Base-by-base conservation (phyloP, 2,329 filamentous ascomycete species). In the Herpotrichia juniperi region DNA sequence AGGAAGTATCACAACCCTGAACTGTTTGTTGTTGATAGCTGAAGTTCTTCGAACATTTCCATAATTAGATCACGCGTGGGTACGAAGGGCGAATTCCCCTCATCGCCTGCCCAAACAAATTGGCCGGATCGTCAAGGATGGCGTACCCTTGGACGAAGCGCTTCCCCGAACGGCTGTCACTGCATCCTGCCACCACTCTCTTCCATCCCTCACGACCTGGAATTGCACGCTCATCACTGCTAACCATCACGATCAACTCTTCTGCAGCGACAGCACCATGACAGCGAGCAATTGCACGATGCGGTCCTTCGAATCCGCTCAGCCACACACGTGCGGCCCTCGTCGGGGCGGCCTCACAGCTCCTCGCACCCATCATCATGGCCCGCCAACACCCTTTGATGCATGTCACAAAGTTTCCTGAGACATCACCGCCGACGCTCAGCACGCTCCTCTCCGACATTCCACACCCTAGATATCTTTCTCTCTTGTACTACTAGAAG, bases 101-200 rank as follows among this genome's bases (percentile, higher is more conserved):
- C 56, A 39, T 52, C 22, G 35, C 28, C 37, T 45, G 54, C 55
- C 53, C 39, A 56, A 62, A 54, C 37, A 53, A 62, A 56, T 64
- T 67, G 62, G 63, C 54, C 56, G 47, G 46, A 52, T 42, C 50
- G 37, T 30, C 49, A 51, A 59, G 56, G 53, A 61, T 58, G 55
- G 56, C 61, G 63, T 58, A 52, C 63, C 57, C 57, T 63, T 58
- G 55, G 58, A 60, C 54, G 54, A 61, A 54, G 62, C 63, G 57
- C 57, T 53, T 42, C 54, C 50, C 55, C 58, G 48, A 10, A 58
- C 54, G 50, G 53, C 54, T 56, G 54, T 59, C 46, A 35, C 54
- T 60, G 51, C 59, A 51, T 55, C 59, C 59, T 53, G 57, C 52
- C 48, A 57, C 51, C 57, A 51, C 59, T 50, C 59, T 50, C 46